These are phyloP conservation scores for Arabidopsis suecica DNA, from an alignment of 345 rosid genomes.

Conservation along the genomic window DNA sequence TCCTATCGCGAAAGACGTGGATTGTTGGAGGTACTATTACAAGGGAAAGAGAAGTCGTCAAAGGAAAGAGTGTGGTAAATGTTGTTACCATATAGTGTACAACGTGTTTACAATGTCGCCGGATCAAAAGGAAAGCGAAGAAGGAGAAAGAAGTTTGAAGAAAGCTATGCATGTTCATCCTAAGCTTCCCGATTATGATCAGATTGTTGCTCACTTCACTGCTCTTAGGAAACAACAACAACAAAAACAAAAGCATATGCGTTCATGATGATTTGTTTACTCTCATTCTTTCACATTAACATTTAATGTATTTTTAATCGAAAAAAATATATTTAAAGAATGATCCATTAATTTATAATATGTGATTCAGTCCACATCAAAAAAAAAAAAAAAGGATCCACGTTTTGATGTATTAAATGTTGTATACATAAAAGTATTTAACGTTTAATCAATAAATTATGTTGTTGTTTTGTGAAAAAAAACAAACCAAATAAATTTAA, in stretches of 20 bases:
- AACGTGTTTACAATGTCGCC: slow-evolving; percentile 30
- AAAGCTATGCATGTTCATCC: slow-evolving; percentile 27
- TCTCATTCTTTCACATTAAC: neutral
- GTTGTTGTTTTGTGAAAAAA: too few species aligned
- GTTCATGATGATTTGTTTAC: neutral
- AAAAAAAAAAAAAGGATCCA: too few species aligned
- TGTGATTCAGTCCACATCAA: neutral
- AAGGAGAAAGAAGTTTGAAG: neutral
- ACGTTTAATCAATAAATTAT: too few species aligned
- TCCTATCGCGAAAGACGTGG: slow-evolving; percentile 16
- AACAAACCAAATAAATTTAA: too few species aligned
- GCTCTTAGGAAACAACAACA: slow-evolving; percentile 16
- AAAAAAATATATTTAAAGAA: neutral
- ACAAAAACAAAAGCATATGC: neutral
- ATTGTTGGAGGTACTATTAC: slow-evolving; percentile 30
- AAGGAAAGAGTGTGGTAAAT: slow-evolving; percentile 17
- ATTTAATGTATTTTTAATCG: neutral
- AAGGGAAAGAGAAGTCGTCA: slow-evolving; percentile 27
- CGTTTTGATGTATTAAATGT: too few species aligned
- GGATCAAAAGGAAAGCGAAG: slow-evolving; percentile 2
- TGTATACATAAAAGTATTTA: too few species aligned
- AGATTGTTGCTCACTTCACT: slow-evolving; percentile 15
- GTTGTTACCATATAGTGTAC: slow-evolving; percentile 36
- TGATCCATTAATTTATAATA: neutral
- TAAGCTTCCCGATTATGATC: slow-evolving; percentile 26